phyloP scores from a whole-genome alignment of 78 protist genomes.

The Emiliania huxleyi region DNA sequence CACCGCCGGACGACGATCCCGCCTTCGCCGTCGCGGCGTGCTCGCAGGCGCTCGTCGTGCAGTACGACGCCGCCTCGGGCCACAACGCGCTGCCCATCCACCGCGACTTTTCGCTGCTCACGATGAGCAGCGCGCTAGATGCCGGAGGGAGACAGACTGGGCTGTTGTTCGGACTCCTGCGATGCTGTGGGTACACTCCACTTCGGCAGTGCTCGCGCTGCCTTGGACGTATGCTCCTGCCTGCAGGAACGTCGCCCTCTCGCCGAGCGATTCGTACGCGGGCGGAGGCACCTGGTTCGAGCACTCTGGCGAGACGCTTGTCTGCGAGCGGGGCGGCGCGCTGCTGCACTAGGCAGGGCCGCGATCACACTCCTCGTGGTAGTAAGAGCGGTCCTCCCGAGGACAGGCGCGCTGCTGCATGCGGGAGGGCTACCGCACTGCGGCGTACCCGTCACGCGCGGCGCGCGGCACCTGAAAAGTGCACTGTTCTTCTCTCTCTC shows the following conservation, averaged over 20 bases:
- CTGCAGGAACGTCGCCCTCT: slow-evolving; percentile 4
- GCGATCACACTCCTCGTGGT: no score
- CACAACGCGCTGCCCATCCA: neutral
- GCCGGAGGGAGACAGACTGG: no score
- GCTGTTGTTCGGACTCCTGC: no score
- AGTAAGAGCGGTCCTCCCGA: neutral
- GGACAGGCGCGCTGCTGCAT: neutral
- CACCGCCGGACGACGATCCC: neutral
- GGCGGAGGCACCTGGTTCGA: neutral
- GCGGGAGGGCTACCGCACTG: neutral
- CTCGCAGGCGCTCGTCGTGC: neutral
- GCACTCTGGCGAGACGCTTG: neutral
- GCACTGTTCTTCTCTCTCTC: neutral
- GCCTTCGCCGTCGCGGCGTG: no score
- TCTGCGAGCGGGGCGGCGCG: neutral
- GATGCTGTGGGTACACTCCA: no score
- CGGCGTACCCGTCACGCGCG: neutral
- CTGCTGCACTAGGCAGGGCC: no score
- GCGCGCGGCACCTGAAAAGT: neutral
- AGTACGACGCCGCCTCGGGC: neutral
- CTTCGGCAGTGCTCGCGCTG: no score
- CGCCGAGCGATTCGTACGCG: neutral
- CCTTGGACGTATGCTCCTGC: no score
- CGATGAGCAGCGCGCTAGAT: no score
- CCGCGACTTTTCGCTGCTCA: neutral